Percentiles rank a stretch among this genome's conserved stretches.
Conservation (phyloP, 495 filamentous ascomycete species). For the Neurospora sp. region DNA sequence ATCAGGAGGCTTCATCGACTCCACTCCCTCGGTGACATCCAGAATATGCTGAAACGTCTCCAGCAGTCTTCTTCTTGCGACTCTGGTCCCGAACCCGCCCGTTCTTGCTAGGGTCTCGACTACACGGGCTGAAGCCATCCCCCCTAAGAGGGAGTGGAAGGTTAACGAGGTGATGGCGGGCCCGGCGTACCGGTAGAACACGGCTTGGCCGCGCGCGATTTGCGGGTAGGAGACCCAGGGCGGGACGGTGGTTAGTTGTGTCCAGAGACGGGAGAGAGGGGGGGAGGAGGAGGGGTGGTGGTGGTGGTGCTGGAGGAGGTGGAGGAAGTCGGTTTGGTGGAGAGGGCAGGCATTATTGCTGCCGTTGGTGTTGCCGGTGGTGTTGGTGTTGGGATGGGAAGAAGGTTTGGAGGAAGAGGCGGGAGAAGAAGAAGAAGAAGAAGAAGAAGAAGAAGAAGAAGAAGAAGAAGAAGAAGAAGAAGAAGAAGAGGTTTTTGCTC, state of each 20-base stretch:
- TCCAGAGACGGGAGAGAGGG: conserved; percentile 52
- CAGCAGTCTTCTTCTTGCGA: conserved; percentile 58
- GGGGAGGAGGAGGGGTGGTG: conserved; percentile 43
- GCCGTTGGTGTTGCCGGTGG: not conserved
- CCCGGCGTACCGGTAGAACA: conserved; percentile 64
- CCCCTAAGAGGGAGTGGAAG: conserved; percentile 56
- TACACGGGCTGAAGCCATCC: conserved; percentile 51
- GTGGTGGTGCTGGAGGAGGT: conserved; percentile 38
- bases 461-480: not conserved
- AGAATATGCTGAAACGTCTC: conserved; percentile 72
- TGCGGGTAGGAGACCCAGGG: conserved; percentile 78
- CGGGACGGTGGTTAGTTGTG: conserved; percentile 57
- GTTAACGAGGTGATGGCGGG: conserved; percentile 51
- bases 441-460: not conserved
- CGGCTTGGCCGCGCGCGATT: conserved; percentile 57
- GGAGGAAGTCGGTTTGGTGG: conserved; percentile 47
- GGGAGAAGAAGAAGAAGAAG: no score
- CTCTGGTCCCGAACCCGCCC: conserved; percentile 63
- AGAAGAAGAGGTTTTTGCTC: not conserved
- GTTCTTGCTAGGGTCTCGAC: conserved; percentile 70
- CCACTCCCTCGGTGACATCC: conserved; percentile 54
- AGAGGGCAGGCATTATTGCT: not conserved
- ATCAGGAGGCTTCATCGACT: conserved; percentile 57
- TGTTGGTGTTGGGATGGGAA: not conserved
- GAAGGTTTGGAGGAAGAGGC: not conserved